Evolutionary conservation across 306 rosid genomes (phyloP), one percentile per base, ranked within the genome.

Genomic region (Castanea crenata): DNA sequence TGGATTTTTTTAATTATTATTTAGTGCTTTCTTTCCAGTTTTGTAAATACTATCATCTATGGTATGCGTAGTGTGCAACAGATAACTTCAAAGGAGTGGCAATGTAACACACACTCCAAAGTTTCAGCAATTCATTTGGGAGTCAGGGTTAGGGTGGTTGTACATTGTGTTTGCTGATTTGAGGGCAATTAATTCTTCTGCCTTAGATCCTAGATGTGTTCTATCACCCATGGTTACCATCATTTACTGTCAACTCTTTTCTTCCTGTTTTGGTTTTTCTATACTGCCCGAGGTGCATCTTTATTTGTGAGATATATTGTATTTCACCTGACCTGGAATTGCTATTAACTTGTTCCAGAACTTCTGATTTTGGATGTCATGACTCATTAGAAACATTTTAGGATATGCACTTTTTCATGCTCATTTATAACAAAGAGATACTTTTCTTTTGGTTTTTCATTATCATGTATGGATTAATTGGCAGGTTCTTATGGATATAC

Each of bases 401-500:
- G 16, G 54, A 49, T 49, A 49, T 49, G 54, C 54, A 49, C 54
- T 49, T 18, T 14, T 63, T 49, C 15, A 3, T 49, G 15, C 54
- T 12, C 54, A 49, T 49, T 12, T 49, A 49, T 12, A 49, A 49
- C 54, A 11, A 29, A 4, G 5, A 13, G 11, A 67, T 18, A 35
- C 51, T 67, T 67, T 23, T 67, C 12, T 19, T 3, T 67, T 11
- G 4, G 4, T 49, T 49, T 49, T 49, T 49, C 54, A 10, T 10
- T 21, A n/a, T 9, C 20, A 29, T 29, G 5, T 59, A 27, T 72
- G 41, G 54, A 11, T 49, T 64, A 19, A 55, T 76, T 32, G 32
- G 57, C 82, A 93, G 98, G 98, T 76, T 95, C 99, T 4, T 93
- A 95, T 85, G 99, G 98, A 69, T 95, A 96, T 76, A 95, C 98